Evolutionary conservation across 768 basidiomycete genomes (phyloP).

Genomic region (Agrocybe praecox): DNA sequence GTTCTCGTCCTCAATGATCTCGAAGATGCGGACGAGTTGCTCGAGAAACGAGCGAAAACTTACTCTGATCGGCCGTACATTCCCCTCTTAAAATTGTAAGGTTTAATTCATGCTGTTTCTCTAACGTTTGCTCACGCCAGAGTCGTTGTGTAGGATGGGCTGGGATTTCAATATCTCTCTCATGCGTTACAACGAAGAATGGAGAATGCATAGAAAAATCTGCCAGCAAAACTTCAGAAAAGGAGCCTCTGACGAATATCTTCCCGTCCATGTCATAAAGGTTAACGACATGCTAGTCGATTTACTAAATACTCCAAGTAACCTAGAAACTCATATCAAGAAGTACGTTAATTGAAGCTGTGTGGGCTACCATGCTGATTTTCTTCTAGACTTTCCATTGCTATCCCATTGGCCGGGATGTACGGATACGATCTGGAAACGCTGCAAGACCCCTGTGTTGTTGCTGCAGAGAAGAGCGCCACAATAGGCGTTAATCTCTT

Average conservation of each 20-base stretch:
- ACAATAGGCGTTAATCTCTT: neutral
- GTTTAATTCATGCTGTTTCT: neutral
- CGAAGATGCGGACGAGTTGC: conserved; percentile 7
- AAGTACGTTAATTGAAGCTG: neutral
- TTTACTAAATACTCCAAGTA: conserved; percentile 13
- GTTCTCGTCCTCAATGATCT: conserved; percentile 2
- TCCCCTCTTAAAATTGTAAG: conserved; percentile 8
- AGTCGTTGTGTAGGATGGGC: conserved; percentile 23
- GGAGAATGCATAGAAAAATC: conserved; percentile 36
- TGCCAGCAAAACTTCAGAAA: conserved; percentile 34
- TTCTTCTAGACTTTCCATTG: conserved; percentile 11
- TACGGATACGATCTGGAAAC: conserved; percentile 18
- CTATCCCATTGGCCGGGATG: conserved; percentile 14
- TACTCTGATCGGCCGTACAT: conserved; percentile 4
- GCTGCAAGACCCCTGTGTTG: conserved; percentile 17
- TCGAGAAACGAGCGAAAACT: conserved; percentile 3
- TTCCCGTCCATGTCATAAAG: conserved; percentile 26
- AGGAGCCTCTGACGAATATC: conserved; percentile 25
- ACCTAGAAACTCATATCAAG: conserved; percentile 1
- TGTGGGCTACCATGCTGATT: too few species aligned
- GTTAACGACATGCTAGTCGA: conserved; percentile 30
- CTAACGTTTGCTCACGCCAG: neutral
- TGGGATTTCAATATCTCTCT: conserved; percentile 37
- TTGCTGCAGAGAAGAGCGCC: conserved; percentile 9
- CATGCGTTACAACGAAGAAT: conserved; percentile 32